Evolutionary conservation across 495 filamentous ascomycete species (phyloP), one percentile per base, ranked within the genome.

Genomic region (Aspergillus taichungensis): DNA sequence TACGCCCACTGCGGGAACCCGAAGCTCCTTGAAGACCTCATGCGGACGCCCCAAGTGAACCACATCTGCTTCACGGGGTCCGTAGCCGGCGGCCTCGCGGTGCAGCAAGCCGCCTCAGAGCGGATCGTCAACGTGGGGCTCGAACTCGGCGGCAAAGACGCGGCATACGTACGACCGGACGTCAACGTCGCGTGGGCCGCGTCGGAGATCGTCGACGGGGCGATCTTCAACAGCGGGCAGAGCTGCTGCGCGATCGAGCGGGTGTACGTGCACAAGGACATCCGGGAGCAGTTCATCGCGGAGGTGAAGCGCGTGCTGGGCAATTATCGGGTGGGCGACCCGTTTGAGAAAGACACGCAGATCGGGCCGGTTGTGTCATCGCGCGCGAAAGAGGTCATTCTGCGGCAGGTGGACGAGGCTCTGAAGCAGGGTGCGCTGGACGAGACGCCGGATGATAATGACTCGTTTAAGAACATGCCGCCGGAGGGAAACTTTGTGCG

Each of bases 51-150:
- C 0, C 75, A 80, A 45, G 74, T 96, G 44, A 69, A 78, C 30
- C 70, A 87, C 8, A 76, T 95, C 34, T 90, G 87, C 64, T 96
- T 96, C 61, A 95, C 90, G 2, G 90, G 90, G n/a, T 95, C 90
- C 5, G 86, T 94, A 2, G 82, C 83, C 24, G 87, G 88, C 34
- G 90, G 90, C 7, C 67, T 95, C 34, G 76, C 83, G 1, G 83
- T 95, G n/a, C 88, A 94, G 58, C 76, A 78, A 49, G 85, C 86
- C 6, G 88, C 89, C 8, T 74, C 84, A 2, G 83, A 87, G 51
- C 74, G 88, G 35, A 74, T 94, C 39, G 80, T 92, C 43, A 82
- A 85, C 46, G 85, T 96, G 18, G 84, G 86, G 2, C 76, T 96
- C 3, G 90, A 96, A 53, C 79, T 95, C 7, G 90, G 90, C 30